Percentiles rank a stretch among this genome's conserved stretches.
These are phyloP conservation scores for Candida railenensis DNA, from an alignment of 805 yeast genomes.

Conservation along the genomic window DNA sequence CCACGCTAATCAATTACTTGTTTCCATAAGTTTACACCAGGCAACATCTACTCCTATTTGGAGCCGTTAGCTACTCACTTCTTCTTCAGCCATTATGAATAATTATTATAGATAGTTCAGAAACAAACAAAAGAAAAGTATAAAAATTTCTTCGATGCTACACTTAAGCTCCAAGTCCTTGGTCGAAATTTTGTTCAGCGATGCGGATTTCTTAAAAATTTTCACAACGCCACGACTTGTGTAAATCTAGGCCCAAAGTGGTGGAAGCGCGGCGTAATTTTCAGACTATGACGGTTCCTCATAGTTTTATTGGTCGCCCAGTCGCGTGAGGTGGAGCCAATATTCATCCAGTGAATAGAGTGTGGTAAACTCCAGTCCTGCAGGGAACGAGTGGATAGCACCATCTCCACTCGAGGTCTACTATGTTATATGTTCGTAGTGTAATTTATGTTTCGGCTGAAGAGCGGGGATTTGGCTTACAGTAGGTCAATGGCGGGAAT, in stretches of 20 bases:
- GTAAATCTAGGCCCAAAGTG: neutral
- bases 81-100: conserved; percentile 41
- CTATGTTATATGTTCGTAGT: too few relatives aligned
- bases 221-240: conserved; percentile 5
- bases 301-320: conserved; percentile 6
- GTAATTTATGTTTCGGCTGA: too few relatives aligned
- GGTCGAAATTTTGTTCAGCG: conserved; percentile 8
- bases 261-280: conserved; percentile 7
- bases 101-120: conserved; percentile 12
- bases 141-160: conserved; percentile 15
- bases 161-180: conserved; percentile 5
- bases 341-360: neutral
- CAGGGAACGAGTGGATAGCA: too few relatives aligned
- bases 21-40: conserved; percentile 1
- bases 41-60: neutral
- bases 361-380: too few relatives aligned
- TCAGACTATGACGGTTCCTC: conserved; percentile 9
- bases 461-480: too few relatives aligned
- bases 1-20: neutral
- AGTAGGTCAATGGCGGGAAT: too few relatives aligned
- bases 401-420: too few relatives aligned
- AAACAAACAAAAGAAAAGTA: conserved; percentile 18
- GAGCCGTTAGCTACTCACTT: conserved; percentile 25
- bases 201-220: conserved; percentile 7
- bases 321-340: conserved; percentile 3